Conservation (phyloP, 2,329 filamentous ascomycete species). For the Trichoderma simmonsii region DNA sequence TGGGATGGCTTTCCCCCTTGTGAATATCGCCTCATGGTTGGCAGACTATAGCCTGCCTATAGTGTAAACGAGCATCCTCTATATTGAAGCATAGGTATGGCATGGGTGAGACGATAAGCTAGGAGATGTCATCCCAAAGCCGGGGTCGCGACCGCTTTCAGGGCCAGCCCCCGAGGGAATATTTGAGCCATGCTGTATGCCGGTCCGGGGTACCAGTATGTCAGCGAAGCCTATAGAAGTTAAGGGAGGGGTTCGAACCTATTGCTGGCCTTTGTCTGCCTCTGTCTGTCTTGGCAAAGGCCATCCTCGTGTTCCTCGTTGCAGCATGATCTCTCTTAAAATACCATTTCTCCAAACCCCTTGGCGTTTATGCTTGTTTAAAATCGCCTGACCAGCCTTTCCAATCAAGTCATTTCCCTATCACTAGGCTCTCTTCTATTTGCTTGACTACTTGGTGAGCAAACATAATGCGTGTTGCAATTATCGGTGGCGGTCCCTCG, state of each 20-base stretch:
- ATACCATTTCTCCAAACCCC: not conserved
- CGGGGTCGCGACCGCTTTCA: not conserved
- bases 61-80: not conserved
- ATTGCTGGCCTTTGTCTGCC: not conserved
- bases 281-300: not conserved
- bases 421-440: not conserved
- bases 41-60: not conserved
- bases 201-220: not conserved
- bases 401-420: not conserved
- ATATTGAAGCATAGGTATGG: not conserved
- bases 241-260: not conserved
- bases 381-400: not conserved
- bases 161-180: not conserved
- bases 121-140: not conserved
- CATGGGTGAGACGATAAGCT: not conserved
- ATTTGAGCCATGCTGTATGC: not conserved
- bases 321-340: not conserved
- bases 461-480: slow-evolving; percentile 33
- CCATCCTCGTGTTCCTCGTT: not conserved
- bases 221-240: not conserved
- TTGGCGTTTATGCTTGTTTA: not conserved
- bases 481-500: slow-evolving; percentile 40
- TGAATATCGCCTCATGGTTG: not conserved
- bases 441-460: not conserved
- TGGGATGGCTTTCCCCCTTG: not conserved